These are phyloP conservation scores for Globisporangium radiosum DNA, from an alignment of 352 stramenopile genomes.

Conservation along the genomic window DNA sequence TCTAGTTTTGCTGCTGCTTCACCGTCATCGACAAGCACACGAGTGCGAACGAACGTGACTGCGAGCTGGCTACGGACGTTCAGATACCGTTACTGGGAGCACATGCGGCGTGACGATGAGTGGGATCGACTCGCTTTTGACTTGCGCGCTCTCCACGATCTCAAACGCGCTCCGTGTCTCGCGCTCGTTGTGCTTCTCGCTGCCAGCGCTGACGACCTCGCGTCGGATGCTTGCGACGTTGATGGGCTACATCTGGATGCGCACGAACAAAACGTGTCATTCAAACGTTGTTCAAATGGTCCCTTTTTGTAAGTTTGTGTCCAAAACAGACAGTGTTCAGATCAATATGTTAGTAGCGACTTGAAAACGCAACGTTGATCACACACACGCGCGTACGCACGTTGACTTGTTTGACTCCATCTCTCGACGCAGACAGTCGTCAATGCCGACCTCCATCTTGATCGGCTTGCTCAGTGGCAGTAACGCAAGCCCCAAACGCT, in stretches of 20 bases:
- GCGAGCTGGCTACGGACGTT: constrained; percentile 90
- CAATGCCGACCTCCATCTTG: constrained; percentile 98
- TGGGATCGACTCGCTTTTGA: constrained; percentile 96
- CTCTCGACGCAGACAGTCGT: constrained; percentile 99
- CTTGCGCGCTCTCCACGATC: constrained; percentile 98
- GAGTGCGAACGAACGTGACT: constrained; percentile 97
- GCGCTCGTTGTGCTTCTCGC: constrained; percentile 89
- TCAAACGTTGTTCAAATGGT: constrained; percentile 94
- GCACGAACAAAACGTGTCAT: constrained; percentile 95
- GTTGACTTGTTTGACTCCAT: constrained; percentile 97
- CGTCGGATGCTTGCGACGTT: constrained; percentile 96
- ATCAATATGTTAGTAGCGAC: too few species aligned
- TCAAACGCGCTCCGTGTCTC: constrained; percentile 98
- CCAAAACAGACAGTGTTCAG: too few species aligned
- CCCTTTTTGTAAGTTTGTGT: constrained; percentile 16
- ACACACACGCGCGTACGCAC: constrained; percentile 39
- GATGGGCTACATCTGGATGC: constrained; percentile 99
- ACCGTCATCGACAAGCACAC: constrained; percentile 99
- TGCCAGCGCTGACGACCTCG: constrained; percentile 83
- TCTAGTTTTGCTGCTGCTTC: constrained; percentile 98
- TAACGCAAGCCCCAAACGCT: constrained; percentile 37
- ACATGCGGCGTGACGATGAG: constrained; percentile 90
- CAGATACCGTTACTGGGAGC: constrained; percentile 86
- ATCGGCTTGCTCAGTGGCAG: constrained; percentile 90
- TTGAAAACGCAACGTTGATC: background rate